Evolutionary conservation across 345 rosid species (phyloP), one percentile per base, ranked within the genome.

Genomic region (Linum lewisii): DNA sequence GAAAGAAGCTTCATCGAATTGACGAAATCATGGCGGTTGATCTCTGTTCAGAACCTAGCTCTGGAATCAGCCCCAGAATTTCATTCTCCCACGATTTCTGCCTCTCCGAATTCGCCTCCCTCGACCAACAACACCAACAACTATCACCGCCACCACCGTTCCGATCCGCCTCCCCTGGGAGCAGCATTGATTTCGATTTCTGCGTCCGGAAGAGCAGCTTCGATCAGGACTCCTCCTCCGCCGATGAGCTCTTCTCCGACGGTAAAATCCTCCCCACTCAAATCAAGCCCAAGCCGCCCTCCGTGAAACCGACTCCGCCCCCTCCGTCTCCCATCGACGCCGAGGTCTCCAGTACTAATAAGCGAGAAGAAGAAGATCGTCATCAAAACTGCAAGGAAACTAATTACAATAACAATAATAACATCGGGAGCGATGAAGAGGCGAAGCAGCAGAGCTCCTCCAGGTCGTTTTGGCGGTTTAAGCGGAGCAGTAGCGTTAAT

Each of bases 401-500:
- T 29, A 29, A 29, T 29, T 29, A 8, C 34, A 29, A 29, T 29
- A 29, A 8, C 34, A 1, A 29, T 29, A 29, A 29, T 8, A 29
- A 29, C 7, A 5, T 29, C 25, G 51, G 1, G 54, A n/a, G 68
- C 7, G 70, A 59, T 0, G 77, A 65, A 21, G 58, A 67, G 4
- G 76, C 63, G 19, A 71, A 76, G 64, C 77, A 82, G 77, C 80
- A 74, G 42, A 72, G 53, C 15, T 15, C 72, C 19, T 67, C 87
- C 50, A 81, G 72, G 77, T 85, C 95, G 37, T 88, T 88, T 65
- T 88, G 95, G 90, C 58, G 84, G 25, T 83, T 88, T 74, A 85
- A 84, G 57, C 69, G 96, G 47, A 88, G 96, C 50, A 82, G 82
- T 21, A 88, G 96, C 66, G 72, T 83, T 67, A 85, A 83, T 50